A percentile compares a stretch with the other conserved stretches of the same genome.
Evolutionary conservation across 177 flowering plant genomes (phyloP).

Genomic region (Vitis hybrid): DNA sequence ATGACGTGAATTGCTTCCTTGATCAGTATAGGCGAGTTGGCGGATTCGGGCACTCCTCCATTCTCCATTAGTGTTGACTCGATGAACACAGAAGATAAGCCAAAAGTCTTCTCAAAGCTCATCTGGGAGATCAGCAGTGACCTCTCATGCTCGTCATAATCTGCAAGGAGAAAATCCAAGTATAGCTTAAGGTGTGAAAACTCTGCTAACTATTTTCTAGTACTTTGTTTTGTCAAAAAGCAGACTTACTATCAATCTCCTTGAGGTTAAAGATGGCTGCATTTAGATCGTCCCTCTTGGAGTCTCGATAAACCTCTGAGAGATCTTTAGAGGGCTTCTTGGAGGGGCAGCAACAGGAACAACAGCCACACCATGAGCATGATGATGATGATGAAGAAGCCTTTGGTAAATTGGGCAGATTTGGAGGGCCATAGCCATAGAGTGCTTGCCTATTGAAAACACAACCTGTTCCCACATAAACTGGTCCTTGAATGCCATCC

Average conservation of each 20-base stretch:
- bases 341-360: constrained; percentile 58
- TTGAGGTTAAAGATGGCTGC: constrained; percentile 90
- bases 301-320: constrained; percentile 63
- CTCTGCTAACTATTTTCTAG: background rate
- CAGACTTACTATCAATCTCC: constrained; percentile 79
- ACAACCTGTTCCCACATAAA: constrained; percentile 97
- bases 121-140: constrained; percentile 84
- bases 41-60: constrained; percentile 88
- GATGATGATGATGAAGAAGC: constrained; percentile 65
- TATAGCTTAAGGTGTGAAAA: background rate
- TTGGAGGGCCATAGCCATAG: constrained; percentile 88
- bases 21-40: constrained; percentile 69
- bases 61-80: constrained; percentile 95
- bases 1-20: constrained; percentile 96
- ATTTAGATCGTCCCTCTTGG: constrained; percentile 84
- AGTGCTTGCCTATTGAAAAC: constrained; percentile 94
- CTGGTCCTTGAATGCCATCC: constrained; percentile 98
- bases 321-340: constrained; percentile 70
- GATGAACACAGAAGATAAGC: constrained; percentile 82
- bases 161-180: constrained; percentile 35
- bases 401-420: constrained; percentile 60
- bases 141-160: constrained; percentile 85
- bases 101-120: constrained; percentile 97
- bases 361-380: constrained; percentile 59
- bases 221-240: background rate